Percentiles rank a stretch among this genome's conserved stretches.
phyloP scores from a whole-genome alignment of 2,329 filamentous ascomycete genomes.

The Lomentospora prolificans region DNA sequence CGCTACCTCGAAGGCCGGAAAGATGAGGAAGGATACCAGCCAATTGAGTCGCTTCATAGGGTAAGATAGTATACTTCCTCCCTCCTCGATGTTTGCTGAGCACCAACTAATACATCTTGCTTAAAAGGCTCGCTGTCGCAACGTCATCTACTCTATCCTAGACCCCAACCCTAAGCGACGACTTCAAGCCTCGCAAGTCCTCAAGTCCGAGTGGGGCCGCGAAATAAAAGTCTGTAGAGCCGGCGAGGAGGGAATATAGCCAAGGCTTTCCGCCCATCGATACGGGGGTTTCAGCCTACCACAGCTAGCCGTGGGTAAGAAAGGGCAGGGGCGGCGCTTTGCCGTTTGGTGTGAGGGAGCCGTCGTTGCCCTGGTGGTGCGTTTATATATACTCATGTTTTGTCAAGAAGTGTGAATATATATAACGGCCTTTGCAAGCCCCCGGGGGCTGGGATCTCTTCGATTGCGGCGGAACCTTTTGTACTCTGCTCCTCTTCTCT shows the following conservation, averaged over 20 bases:
- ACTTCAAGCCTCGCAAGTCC: slow-evolving; percentile 89
- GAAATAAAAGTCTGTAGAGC: slow-evolving; percentile 97
- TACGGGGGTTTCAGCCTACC: not conserved
- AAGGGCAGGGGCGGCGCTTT: not conserved
- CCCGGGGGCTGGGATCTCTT: not conserved
- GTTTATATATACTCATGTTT: slow-evolving; percentile 1
- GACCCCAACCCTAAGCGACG: slow-evolving; percentile 88
- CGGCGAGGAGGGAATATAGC: slow-evolving; percentile 83
- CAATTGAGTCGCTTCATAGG: slow-evolving; percentile 89
- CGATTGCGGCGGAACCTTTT: not conserved
- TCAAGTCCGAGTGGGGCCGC: slow-evolving; percentile 97
- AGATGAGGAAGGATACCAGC: slow-evolving; percentile 90
- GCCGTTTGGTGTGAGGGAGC: not conserved
- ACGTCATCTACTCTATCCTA: slow-evolving; percentile 97
- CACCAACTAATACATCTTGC: slow-evolving; percentile 1
- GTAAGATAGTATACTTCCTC: slow-evolving; percentile 43
- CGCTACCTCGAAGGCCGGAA: slow-evolving; percentile 87
- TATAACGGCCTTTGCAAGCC: not conserved
- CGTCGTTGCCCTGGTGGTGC: not conserved
- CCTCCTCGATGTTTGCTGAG: not conserved
- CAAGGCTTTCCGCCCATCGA: not conserved
- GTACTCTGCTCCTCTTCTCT: too few species aligned
- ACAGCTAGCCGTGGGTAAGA: not conserved
- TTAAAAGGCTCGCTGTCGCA: slow-evolving; percentile 82
- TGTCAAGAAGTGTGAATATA: not conserved